Conservation (phyloP, 495 filamentous ascomycete species). For the Penicillium taxi region DNA sequence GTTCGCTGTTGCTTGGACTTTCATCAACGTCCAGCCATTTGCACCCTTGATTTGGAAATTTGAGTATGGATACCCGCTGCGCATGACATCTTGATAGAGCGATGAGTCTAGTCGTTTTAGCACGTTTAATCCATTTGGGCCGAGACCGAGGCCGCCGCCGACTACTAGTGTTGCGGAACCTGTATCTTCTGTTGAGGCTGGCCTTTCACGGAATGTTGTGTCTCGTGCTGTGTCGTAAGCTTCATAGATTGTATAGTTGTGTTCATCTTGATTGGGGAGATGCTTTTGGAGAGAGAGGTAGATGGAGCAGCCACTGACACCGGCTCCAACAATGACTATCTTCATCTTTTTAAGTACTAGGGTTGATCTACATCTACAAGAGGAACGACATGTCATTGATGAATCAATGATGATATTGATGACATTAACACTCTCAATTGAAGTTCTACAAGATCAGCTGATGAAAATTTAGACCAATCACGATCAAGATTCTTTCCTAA, state of each 20-base stretch:
- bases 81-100: conserved; percentile 28
- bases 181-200: conserved; percentile 5
- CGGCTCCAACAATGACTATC: conserved; percentile 47
- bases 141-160: conserved; percentile 44
- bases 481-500: too few species aligned
- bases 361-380: too few species aligned
- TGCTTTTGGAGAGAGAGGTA: conserved; percentile 45
- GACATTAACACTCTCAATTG: too few species aligned
- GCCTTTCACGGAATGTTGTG: conserved; percentile 13
- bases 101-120: conserved; percentile 31
- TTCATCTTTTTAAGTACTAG: conserved; percentile 37
- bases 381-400: conserved; percentile 7
- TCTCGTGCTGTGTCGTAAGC: conserved; percentile 26
- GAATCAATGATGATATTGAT: too few species aligned
- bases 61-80: conserved; percentile 29
- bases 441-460: too few species aligned
- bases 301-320: conserved; percentile 40
- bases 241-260: conserved; percentile 33
- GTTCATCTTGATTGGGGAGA: conserved; percentile 22
- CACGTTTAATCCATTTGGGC: conserved; percentile 43
- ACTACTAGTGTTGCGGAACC: conserved; percentile 31
- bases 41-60: conserved; percentile 28
- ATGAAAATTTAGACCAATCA: too few species aligned
- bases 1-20: conserved; percentile 13
- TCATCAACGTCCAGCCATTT: conserved; percentile 4